Evolutionary conservation across 2,329 filamentous ascomycete genomes (phyloP), one percentile per base, ranked within the genome.

Genomic region (Hymenoscyphus albidus): DNA sequence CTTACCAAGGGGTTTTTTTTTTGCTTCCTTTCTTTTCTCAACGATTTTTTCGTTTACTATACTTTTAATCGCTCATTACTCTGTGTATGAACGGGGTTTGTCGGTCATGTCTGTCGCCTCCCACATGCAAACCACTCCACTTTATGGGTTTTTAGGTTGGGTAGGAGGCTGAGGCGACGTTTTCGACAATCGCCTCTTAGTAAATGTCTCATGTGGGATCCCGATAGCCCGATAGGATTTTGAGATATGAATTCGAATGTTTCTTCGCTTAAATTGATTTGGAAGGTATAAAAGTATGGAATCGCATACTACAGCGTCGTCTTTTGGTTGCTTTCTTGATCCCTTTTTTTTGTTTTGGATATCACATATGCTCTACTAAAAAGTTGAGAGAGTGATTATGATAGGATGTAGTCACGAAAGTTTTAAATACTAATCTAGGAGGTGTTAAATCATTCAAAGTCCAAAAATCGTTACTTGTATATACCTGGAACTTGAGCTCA

Each of bases 211-310:
- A 56, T 56, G 16, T 35, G 16, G 10, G 16, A 56, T 35, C 10
- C 40, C 22, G 14, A 22, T 48, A 51, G 39, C 64, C 48, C 22
- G 68, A 65, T 7, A n/a, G 5, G 42, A 48, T 48, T 48, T 48
- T 48, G 40, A 42, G 40, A 27, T 27, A 3, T 27, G 1, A 0
- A 27, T 27, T 42, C 13, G n/a, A 16, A 42, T 42, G n/a, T 16
- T 42, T 16, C 40, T 14, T 42, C 13, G 40, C 13, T 42, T 16
- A n/a, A 6, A 48, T 48, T 48, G 42, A 48, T 48, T 48, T 48
- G 42, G 10, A 18, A 14, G 16, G 5, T 44, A n/a, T 48, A 6
- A 48, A 48, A n/a, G 42, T 16, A 48, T 18, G 16, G 42, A n/a
- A 42, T 44, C 40, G 13, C 14, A n/a, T 16, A 16, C 14, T 16